Evolutionary conservation across 1,139 yeast genomes (phyloP).

Genomic region (Suhomyces yuchorum): DNA sequence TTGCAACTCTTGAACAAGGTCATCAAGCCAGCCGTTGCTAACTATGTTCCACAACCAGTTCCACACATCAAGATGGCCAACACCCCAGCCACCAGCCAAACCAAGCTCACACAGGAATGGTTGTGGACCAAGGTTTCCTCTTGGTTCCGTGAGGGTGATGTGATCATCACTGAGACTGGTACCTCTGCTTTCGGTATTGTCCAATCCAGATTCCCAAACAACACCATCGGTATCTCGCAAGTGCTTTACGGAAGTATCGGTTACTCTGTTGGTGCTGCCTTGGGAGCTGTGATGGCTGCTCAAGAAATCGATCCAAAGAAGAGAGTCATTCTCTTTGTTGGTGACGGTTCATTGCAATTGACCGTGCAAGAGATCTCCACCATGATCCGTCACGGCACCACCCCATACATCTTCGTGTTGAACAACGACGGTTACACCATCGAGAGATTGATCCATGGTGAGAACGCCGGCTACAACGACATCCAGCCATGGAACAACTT

Average conservation of each 20-base stretch:
- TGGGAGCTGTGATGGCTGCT: slow-evolving; percentile 38
- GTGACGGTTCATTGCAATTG: slow-evolving; percentile 89
- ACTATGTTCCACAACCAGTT: slow-evolving; percentile 49
- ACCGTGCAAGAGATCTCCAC: slow-evolving; percentile 88
- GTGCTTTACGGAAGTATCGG: slow-evolving; percentile 40
- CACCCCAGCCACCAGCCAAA: slow-evolving; percentile 24
- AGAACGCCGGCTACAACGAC: slow-evolving; percentile 71
- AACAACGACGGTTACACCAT: slow-evolving; percentile 92
- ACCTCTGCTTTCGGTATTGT: slow-evolving; percentile 47
- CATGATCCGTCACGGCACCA: slow-evolving; percentile 73
- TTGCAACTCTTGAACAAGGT: slow-evolving; percentile 49
- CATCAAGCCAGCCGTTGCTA: slow-evolving; percentile 35
- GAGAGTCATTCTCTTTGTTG: slow-evolving; percentile 80
- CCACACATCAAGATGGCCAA: slow-evolving; percentile 44
- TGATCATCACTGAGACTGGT: slow-evolving; percentile 42
- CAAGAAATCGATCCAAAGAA: slow-evolving; percentile 67
- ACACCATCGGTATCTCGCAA: slow-evolving; percentile 42
- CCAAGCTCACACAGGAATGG: slow-evolving; percentile 36
- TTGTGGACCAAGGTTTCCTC: slow-evolving; percentile 37
- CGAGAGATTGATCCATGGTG: slow-evolving; percentile 86
- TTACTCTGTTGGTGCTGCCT: slow-evolving; percentile 34
- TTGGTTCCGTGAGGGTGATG: slow-evolving; percentile 41
- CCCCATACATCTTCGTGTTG: slow-evolving; percentile 66
- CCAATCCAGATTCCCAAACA: slow-evolving; percentile 39
- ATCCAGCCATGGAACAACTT: slow-evolving; percentile 83